Evolutionary conservation across 2,329 filamentous ascomycete species (phyloP), one percentile per base, ranked within the genome.

Genomic region (Cladophialophora yegresii): DNA sequence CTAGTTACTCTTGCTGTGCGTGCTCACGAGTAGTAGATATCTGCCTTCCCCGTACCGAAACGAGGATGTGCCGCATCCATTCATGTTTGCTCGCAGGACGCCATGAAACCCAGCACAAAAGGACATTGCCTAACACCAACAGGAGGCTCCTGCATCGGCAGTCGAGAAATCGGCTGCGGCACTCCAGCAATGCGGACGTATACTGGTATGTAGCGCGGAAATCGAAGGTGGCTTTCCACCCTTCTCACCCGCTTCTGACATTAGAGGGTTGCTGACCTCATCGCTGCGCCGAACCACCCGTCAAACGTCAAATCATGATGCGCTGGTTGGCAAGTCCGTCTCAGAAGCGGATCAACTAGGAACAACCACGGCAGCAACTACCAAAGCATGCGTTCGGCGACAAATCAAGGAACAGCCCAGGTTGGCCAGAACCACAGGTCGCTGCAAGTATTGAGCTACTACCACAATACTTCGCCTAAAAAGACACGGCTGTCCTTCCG

Each of bases 201-300:
- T 36, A 57, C 4, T 36, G 26, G 54, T 4, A 47, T n/a, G 16
- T 10, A 58, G n/a, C 40, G 28, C 36, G 20, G 55, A 20, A 50
- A 28, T 50, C 47, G 47, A 50, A 50, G 23, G 47, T 20, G 16
- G 36, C 47, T 16, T 58, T 62, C 26, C 26, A 28, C 26, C 26
- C 26, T 28, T 28, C 26, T n/a, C 26, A 28, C 26, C 26, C 26
- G 6, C 26, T 28, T 28, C 62, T 67, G 65, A 65, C 62, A 51
- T 65, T 50, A 40, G 63, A 36, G 59, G 63, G 60, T 58, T 62
- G 66, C 63, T 65, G 66, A 65, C 66, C 60, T 67, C 66, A 67
- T 67, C 59, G 63, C 4, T 47, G 10, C 55, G 56, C 66, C 61
- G 60, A 23, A 57, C n/a, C 33, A 57, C 16, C 56, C 7, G 55